phyloP scores from a whole-genome alignment of 2,329 filamentous ascomycete genomes.

The Cordyceps cateniannulata region DNA sequence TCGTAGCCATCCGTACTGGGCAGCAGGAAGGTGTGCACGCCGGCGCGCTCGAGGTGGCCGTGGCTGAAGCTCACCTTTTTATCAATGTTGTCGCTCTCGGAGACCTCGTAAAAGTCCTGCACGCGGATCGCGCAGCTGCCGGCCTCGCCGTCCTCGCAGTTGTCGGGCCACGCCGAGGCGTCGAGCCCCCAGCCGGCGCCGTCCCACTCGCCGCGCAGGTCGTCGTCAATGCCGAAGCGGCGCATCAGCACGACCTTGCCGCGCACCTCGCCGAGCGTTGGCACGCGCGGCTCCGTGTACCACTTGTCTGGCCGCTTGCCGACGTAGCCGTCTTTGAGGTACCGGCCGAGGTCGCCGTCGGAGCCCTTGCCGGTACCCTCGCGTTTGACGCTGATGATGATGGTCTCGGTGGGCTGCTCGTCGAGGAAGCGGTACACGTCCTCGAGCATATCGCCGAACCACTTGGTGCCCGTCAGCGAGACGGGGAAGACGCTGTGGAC shows the following conservation, averaged over 20 bases:
- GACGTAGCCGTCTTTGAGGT: constrained; percentile 69
- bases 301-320: constrained; percentile 52
- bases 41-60: constrained; percentile 70
- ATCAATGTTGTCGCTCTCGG: constrained; percentile 66
- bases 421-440: constrained; percentile 71
- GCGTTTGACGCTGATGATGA: constrained; percentile 84
- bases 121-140: constrained; percentile 67
- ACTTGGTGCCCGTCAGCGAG: constrained; percentile 72
- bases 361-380: constrained; percentile 78
- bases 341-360: constrained; percentile 69
- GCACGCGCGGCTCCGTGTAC: constrained; percentile 73
- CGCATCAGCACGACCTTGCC: constrained; percentile 81
- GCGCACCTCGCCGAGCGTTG: constrained; percentile 69
- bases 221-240: constrained; percentile 64
- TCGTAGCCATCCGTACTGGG: constrained; percentile 28
- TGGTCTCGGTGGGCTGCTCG: constrained; percentile 68
- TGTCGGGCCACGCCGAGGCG: constrained; percentile 73
- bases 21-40: constrained; percentile 41
- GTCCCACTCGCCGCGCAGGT: constrained; percentile 39
- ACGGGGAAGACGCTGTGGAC: constrained; percentile 90
- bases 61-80: constrained; percentile 71
- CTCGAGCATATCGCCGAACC: constrained; percentile 66
- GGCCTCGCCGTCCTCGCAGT: constrained; percentile 67
- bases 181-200: constrained; percentile 53
- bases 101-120: constrained; percentile 91